Percentiles rank a stretch among this genome's conserved stretches.
Evolutionary conservation across 2,329 filamentous ascomycete species (phyloP).

Genomic region (Coniochaeta sp.): DNA sequence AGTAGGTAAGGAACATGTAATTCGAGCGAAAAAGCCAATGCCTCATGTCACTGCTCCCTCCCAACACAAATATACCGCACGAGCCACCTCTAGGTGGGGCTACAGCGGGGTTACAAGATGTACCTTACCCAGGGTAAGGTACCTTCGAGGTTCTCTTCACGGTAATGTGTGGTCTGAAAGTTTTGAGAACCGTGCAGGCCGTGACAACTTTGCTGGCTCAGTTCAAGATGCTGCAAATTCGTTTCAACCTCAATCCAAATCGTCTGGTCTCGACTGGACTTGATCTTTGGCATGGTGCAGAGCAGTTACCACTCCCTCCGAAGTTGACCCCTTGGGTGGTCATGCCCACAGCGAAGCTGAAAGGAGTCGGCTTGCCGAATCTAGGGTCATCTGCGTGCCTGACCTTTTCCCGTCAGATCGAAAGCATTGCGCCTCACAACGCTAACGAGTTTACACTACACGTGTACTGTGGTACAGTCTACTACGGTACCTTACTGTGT

Average conservation of each 20-base stretch:
- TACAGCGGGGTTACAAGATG: background rate
- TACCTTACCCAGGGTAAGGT: background rate
- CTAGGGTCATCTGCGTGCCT: background rate
- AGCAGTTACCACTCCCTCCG: background rate
- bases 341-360: background rate
- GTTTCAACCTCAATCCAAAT: too few species aligned
- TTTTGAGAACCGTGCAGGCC: too few species aligned
- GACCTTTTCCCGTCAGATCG: background rate
- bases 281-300: too few species aligned
- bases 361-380: background rate
- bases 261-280: too few species aligned
- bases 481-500: too few species aligned
- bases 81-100: background rate
- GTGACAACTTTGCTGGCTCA: too few species aligned
- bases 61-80: background rate
- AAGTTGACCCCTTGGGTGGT: too few species aligned
- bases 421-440: background rate
- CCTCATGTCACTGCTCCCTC: background rate
- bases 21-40: background rate
- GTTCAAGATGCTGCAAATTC: too few species aligned
- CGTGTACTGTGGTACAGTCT: too few species aligned
- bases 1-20: too few species aligned
- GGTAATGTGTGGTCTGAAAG: too few species aligned
- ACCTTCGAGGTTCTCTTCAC: too few species aligned
- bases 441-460: background rate